Conservation (phyloP, 1,284 basidiomycete species). For the Peniophora sp. region DNA sequence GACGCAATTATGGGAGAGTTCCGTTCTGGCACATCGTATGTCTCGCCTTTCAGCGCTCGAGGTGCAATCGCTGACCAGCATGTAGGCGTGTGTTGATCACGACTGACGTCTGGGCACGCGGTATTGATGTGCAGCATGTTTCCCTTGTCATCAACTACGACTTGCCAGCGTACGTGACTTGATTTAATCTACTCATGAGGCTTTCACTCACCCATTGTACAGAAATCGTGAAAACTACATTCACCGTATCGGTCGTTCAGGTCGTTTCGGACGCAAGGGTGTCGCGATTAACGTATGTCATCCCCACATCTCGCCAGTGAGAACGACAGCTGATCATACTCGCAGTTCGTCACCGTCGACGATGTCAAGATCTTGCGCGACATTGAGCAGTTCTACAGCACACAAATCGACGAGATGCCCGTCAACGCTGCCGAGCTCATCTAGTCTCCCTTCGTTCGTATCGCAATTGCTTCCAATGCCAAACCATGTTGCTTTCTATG, state of each 20-base stretch:
- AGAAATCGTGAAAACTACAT: slow-evolving; percentile 99
- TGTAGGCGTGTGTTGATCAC: slow-evolving; percentile 87
- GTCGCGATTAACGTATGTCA: slow-evolving; percentile 78
- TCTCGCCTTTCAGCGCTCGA: slow-evolving; percentile 10
- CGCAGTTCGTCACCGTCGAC: slow-evolving; percentile 84
- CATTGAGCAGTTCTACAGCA: slow-evolving; percentile 86
- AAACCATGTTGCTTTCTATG: background rate
- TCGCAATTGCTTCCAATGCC: background rate
- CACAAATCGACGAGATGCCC: slow-evolving; percentile 92
- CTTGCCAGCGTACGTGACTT: slow-evolving; percentile 68
- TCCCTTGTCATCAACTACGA: slow-evolving; percentile 98
- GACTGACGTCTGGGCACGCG: slow-evolving; percentile 97
- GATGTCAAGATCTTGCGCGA: slow-evolving; percentile 87
- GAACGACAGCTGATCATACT: slow-evolving; percentile 4
- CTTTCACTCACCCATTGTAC: slow-evolving; percentile 7
- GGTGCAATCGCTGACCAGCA: background rate
- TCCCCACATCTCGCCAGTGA: background rate
- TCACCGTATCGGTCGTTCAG: slow-evolving; percentile 93
- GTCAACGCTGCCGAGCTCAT: slow-evolving; percentile 87
- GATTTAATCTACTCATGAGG: background rate
- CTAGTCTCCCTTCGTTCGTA: slow-evolving; percentile 21
- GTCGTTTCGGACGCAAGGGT: slow-evolving; percentile 92
- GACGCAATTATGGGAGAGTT: slow-evolving; percentile 99
- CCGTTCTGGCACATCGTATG: slow-evolving; percentile 86
- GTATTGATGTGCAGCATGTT: slow-evolving; percentile 98